Evolutionary conservation across 2,329 filamentous ascomycete species (phyloP).

Genomic region (Epichloe sp.): DNA sequence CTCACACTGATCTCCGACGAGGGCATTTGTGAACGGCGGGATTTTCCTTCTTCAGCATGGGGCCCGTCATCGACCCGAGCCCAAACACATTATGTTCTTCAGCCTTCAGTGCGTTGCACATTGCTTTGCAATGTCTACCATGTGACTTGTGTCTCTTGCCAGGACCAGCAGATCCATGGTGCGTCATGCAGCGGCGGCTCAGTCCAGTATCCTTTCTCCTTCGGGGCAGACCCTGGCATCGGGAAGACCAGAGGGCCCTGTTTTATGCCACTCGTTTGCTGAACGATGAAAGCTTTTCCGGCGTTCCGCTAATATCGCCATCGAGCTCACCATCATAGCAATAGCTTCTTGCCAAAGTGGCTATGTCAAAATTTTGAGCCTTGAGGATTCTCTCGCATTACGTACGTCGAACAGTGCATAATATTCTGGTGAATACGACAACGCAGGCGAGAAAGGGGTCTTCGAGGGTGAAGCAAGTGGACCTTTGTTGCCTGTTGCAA

Average conservation of each 20-base stretch:
- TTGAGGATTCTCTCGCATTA: no score
- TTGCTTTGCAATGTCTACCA: not conserved
- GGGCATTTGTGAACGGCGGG: no score
- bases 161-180: slow-evolving; percentile 1
- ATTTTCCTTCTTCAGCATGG: no score
- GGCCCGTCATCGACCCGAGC: no score
- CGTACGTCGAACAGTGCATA: no score
- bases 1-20: no score
- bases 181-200: not conserved
- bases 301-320: not conserved
- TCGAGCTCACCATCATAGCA: not conserved
- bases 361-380: not conserved
- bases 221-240: not conserved
- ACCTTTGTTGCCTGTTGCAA: not conserved
- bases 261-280: not conserved
- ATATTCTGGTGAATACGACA: no score
- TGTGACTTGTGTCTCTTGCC: not conserved
- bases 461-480: no score
- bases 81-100: not conserved
- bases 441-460: no score
- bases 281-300: not conserved
- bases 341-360: not conserved
- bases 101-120: not conserved
- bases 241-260: not conserved
- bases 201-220: slow-evolving; percentile 1